Evolutionary conservation across 352 stramenopile species (phyloP).

Genomic region (Globisporangium lucens): DNA sequence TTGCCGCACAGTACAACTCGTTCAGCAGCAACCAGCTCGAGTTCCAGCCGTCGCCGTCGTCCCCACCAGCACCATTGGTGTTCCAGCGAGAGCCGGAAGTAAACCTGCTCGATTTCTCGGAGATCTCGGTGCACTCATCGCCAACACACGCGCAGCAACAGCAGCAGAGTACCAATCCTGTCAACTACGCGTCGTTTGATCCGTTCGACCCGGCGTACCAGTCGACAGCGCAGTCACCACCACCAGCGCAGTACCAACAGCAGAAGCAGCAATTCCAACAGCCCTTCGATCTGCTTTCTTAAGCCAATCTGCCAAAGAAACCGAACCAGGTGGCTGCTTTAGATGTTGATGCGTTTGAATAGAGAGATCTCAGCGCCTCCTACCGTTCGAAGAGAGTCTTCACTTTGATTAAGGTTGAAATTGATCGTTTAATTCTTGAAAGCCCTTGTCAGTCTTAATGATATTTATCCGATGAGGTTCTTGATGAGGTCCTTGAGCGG

Average conservation of each 20-base stretch:
- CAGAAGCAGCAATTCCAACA: slow-evolving; percentile 18
- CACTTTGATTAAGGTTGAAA: background rate
- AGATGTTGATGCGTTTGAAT: background rate
- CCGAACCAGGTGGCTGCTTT: background rate
- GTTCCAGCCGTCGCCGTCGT: slow-evolving; percentile 13
- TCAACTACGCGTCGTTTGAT: slow-evolving; percentile 14
- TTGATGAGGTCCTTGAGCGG: slow-evolving; percentile 94
- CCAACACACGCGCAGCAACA: slow-evolving; percentile 30
- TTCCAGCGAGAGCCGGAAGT: slow-evolving; percentile 18
- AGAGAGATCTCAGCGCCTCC: background rate
- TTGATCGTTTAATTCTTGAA: background rate
- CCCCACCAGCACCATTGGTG: background rate
- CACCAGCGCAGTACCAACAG: slow-evolving; percentile 23
- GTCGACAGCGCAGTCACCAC: slow-evolving; percentile 11
- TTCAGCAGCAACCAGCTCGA: slow-evolving; percentile 15
- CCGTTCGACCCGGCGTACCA: slow-evolving; percentile 18
- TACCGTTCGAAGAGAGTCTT: background rate
- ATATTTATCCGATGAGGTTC: slow-evolving; percentile 62
- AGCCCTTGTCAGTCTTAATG: background rate
- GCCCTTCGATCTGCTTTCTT: slow-evolving; percentile 47
- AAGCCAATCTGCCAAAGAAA: slow-evolving; percentile 10
- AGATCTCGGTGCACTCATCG: slow-evolving; percentile 52
- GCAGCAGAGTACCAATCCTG: slow-evolving; percentile 12
- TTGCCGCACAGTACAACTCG: background rate
- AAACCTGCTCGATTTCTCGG: slow-evolving; percentile 69